Evolutionary conservation across 164 flowering plant genomes (phyloP).

Genomic region (Nymphaea colorata): DNA sequence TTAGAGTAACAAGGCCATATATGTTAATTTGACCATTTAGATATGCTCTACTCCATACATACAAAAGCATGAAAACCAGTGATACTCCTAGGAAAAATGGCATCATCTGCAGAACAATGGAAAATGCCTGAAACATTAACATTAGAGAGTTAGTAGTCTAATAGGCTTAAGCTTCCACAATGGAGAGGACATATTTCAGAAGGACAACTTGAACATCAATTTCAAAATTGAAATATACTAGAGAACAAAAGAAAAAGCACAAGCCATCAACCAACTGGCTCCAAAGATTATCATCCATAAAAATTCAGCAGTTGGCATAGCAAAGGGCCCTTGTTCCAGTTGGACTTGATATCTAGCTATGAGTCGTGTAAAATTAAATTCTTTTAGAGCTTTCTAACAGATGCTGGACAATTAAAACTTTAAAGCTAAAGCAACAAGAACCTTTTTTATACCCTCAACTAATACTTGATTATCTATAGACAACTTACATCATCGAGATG

Average conservation of each 20-base stretch:
- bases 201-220: too few species aligned
- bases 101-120: slow-evolving; percentile 28
- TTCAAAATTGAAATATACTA: not conserved
- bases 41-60: slow-evolving; percentile 48
- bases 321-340: slow-evolving; percentile 81
- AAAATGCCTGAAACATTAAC: not conserved
- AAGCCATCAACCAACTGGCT: slow-evolving; percentile 56
- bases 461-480: too few species aligned
- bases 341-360: slow-evolving; percentile 95
- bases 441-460: too few species aligned
- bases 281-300: slow-evolving; percentile 99
- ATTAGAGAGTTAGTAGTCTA: too few species aligned
- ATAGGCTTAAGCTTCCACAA: too few species aligned
- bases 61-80: slow-evolving; percentile 48
- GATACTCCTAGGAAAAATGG: slow-evolving; percentile 30
- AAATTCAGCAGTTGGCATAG: slow-evolving; percentile 86
- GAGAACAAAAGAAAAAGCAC: slow-evolving; percentile 7
- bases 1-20: slow-evolving; percentile 34
- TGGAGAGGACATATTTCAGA: too few species aligned
- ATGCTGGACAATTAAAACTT: too few species aligned
- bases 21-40: slow-evolving; percentile 40
- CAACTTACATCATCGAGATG: slow-evolving; percentile 94
- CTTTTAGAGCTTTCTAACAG: too few species aligned
- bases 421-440: too few species aligned
- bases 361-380: slow-evolving; percentile 2